Evolutionary conservation across 305 asterid genomes (phyloP).

Genomic region (Fraxinus dipetala): DNA sequence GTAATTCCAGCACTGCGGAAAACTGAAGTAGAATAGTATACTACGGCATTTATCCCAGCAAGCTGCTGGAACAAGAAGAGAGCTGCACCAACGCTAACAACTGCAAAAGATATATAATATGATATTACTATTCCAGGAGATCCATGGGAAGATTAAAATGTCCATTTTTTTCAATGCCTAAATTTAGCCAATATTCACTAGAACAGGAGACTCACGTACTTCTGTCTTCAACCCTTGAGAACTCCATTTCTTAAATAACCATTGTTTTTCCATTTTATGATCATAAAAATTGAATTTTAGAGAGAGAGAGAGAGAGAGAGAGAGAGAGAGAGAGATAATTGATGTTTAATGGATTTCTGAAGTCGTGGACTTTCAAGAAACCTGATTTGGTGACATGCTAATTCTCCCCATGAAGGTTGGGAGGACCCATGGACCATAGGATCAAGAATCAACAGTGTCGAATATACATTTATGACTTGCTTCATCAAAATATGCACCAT

Average conservation of each 20-base stretch:
- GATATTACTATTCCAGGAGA: neutral
- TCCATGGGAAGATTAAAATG: neutral
- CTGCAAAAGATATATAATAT: conserved; percentile 43
- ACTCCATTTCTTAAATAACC: neutral
- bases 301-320: too few relatives aligned
- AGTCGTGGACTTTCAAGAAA: neutral
- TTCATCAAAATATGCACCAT: conserved; percentile 6
- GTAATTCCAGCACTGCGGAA: conserved; percentile 92
- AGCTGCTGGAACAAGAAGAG: conserved; percentile 90
- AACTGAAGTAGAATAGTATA: conserved; percentile 89
- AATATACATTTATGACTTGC: neutral
- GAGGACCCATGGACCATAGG: neutral
- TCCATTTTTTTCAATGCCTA: neutral
- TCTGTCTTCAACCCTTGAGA: neutral
- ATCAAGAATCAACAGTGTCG: conserved; percentile 4
- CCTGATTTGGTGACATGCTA: neutral
- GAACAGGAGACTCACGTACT: neutral
- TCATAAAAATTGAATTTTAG: neutral
- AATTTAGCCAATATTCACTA: neutral
- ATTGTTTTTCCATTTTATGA: neutral
- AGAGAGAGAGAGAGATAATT: neutral
- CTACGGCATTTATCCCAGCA: conserved; percentile 94
- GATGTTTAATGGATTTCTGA: neutral
- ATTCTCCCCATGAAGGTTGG: neutral
- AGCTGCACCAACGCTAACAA: conserved; percentile 89